Conservation (phyloP, 441 rosid species). For the Populus trichocarpa region DNA sequence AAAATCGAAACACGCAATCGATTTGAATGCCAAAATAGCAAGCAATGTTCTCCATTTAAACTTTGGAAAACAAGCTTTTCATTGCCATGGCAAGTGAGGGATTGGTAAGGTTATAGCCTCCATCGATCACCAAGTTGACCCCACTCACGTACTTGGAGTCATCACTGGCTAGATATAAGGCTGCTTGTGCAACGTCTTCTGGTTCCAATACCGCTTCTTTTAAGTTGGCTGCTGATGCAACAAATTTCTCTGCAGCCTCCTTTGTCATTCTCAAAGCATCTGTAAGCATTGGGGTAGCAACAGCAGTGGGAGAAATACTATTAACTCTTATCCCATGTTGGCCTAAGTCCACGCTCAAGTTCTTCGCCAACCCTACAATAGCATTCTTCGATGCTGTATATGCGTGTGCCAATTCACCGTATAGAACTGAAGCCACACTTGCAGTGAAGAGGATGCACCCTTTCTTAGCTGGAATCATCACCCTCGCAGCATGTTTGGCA, state of each 20-base stretch:
- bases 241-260: neutral
- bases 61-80: neutral
- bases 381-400: constrained; percentile 42
- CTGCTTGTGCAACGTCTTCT: constrained; percentile 40
- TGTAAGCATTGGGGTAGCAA: constrained; percentile 22
- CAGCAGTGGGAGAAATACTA: constrained; percentile 30
- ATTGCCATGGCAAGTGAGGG: constrained; percentile 8
- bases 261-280: neutral
- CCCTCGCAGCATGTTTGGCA: constrained; percentile 47
- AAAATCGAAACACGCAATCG: neutral
- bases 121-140: constrained; percentile 37
- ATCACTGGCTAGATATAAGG: constrained; percentile 36
- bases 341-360: constrained; percentile 41
- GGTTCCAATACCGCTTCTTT: constrained; percentile 24
- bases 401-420: constrained; percentile 10
- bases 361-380: constrained; percentile 35
- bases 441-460: constrained; percentile 38
- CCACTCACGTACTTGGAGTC: constrained; percentile 44
- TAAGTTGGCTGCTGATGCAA: constrained; percentile 15
- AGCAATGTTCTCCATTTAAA: too few species aligned
- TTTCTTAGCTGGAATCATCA: constrained; percentile 39
- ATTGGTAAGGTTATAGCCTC: constrained; percentile 29
- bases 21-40: neutral
- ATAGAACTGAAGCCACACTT: constrained; percentile 15
- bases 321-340: constrained; percentile 45